Evolutionary conservation across 441 rosid species (phyloP), one percentile per base, ranked within the genome.

Genomic region (Pelargonium myrrhifolium): DNA sequence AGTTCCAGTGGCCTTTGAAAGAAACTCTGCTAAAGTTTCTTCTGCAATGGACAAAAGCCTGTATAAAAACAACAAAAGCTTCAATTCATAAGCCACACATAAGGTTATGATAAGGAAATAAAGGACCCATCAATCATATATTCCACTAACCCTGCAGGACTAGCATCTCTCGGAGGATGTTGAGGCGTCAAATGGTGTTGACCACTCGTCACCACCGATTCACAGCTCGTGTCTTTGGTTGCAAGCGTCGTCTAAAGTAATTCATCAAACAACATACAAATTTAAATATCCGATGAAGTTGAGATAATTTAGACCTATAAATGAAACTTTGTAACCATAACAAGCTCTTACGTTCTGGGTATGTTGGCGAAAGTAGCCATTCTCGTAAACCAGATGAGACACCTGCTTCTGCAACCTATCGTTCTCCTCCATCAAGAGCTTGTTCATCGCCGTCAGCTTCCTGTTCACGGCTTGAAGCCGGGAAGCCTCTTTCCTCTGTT

Each of bases 1-100:
- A 78, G 98, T 95, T 89, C 99, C 99, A 86, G 97, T 95, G 77
- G 99, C 99, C 99, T 95, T 95, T 75, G 98, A 94, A 88, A 94
- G 94, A 92, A 94, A 94, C 95, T 94, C 99, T 90, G 99, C 86
- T 89, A 94, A 89, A 87, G 99, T 90, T 82, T 95, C 98, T 87
- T 95, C 99, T 92, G 99, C 99, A 89, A 92, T 88, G 92, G 99
- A 86, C 98, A 95, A 89, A 84, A 95, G 97, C 37, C 37, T 31
- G 37, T 6, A 31, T n/a, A 1, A 31, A 5, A 31, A 31, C 35
- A 31, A 31, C 6, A 5, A 31, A 31, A 31, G 37, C 37, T 31
- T 31, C 37, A 0, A 1, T 31, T 5, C 37, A 31, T 24, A 24
- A 1, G 28, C 28, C 28, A 24, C 28, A 24, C 28, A 24, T 31